These are phyloP conservation scores for Tulasnella sp. DNA, from an alignment of 768 basidiomycete species.

Conservation along the genomic window DNA sequence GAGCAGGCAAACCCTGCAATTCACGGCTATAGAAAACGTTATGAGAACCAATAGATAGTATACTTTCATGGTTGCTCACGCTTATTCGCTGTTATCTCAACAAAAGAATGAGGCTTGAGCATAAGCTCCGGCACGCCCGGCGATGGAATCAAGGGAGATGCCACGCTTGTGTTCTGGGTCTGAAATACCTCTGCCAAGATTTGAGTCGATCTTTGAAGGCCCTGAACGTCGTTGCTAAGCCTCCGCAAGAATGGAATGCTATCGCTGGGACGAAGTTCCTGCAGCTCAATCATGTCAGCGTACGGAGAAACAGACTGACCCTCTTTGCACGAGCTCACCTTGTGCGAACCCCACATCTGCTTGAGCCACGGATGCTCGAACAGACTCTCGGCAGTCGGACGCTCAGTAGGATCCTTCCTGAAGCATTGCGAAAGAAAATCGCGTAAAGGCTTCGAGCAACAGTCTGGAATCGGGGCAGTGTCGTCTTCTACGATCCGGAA, in stretches of 20 bases:
- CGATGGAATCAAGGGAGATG: conserved; percentile 25
- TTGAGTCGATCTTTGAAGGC: conserved; percentile 35
- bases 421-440: conserved; percentile 86
- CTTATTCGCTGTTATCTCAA: conserved; percentile 87
- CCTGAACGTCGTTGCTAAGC: conserved; percentile 72
- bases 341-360: conserved; percentile 63
- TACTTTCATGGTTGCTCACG: neutral
- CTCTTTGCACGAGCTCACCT: conserved; percentile 34
- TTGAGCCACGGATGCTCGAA: conserved; percentile 90
- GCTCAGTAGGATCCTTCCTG: conserved; percentile 67
- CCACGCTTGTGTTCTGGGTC: neutral
- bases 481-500: conserved; percentile 94
- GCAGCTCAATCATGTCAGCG: neutral
- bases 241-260: conserved; percentile 91
- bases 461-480: conserved; percentile 75
- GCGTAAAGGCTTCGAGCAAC: conserved; percentile 58
- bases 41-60: neutral
- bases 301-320: neutral
- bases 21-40: conserved; percentile 47
- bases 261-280: conserved; percentile 84
- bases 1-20: conserved; percentile 70
- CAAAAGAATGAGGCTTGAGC: conserved; percentile 63
- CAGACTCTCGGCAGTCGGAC: conserved; percentile 76
- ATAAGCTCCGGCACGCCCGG: conserved; percentile 35
- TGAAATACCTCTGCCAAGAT: neutral